A percentile compares a stretch with the other conserved stretches of the same genome.
Evolutionary conservation across 768 basidiomycete genomes (phyloP).

Genomic region (Suillus discolor): DNA sequence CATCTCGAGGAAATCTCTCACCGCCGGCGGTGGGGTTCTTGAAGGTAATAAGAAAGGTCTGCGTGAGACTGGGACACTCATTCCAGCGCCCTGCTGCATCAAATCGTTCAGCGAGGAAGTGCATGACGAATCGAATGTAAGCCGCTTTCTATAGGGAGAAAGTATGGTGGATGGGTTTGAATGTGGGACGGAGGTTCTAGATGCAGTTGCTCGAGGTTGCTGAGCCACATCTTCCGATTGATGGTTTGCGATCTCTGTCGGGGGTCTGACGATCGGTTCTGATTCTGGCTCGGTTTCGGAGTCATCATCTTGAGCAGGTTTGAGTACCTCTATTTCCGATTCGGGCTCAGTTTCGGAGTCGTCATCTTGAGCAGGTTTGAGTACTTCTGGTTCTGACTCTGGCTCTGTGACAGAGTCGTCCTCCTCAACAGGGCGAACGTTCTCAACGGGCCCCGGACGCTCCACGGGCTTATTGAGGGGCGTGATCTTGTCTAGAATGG

Average conservation of each 20-base stretch:
- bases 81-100: conserved; percentile 14
- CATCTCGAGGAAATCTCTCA: conserved; percentile 35
- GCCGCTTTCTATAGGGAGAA: conserved; percentile 25
- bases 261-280: conserved; percentile 17
- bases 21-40: conserved; percentile 29
- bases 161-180: background rate
- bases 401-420: conserved; percentile 35
- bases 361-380: conserved; percentile 15
- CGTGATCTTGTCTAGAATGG: background rate
- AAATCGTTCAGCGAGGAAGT: conserved; percentile 7
- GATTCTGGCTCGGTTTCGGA: conserved; percentile 37
- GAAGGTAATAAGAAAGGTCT: conserved; percentile 7
- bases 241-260: conserved; percentile 18
- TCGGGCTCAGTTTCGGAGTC: conserved; percentile 36
- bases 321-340: conserved; percentile 22
- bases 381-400: conserved; percentile 26
- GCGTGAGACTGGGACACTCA: conserved; percentile 8
- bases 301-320: conserved; percentile 21
- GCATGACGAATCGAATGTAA: conserved; percentile 7
- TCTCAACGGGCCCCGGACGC: conserved; percentile 12
- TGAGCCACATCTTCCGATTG: conserved; percentile 7
- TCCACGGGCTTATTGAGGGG: background rate
- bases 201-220: background rate
- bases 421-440: conserved; percentile 9
- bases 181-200: background rate